These are phyloP conservation scores for Trichoderma parareesei DNA, from an alignment of 495 filamentous ascomycete genomes.

Conservation along the genomic window DNA sequence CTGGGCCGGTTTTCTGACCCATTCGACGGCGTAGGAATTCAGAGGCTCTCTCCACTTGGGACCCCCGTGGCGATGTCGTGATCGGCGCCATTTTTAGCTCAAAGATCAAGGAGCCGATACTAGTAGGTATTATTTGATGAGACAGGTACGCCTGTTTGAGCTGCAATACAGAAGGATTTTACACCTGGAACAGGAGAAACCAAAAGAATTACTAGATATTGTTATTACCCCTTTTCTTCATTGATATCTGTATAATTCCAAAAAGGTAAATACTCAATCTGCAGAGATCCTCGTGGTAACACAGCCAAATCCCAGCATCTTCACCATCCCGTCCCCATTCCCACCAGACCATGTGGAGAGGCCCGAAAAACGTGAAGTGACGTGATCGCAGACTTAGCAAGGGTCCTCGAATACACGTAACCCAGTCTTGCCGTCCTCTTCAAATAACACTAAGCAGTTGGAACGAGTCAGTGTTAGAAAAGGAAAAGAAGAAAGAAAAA, in stretches of 20 bases:
- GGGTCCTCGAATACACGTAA: background rate
- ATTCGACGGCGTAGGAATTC: background rate
- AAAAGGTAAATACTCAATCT: too few species aligned
- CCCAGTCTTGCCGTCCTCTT: background rate
- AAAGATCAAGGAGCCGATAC: background rate
- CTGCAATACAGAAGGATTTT: background rate
- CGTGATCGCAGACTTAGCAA: background rate
- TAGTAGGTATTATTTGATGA: background rate
- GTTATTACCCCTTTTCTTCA: too few species aligned
- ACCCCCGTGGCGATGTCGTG: conserved; percentile 5
- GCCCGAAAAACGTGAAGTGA: conserved; percentile 7
- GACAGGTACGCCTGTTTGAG: background rate
- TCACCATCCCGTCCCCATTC: background rate
- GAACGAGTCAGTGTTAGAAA: background rate
- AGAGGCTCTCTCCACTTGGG: background rate
- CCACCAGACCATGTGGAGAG: background rate
- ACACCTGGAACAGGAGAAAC: background rate
- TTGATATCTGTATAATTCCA: too few species aligned
- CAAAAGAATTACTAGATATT: too few species aligned
- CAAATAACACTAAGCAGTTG: background rate
- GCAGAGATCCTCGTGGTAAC: too few species aligned
- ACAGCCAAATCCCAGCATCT: background rate
- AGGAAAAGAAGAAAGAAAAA: background rate
- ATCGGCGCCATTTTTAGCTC: conserved; percentile 9
- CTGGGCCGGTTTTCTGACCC: background rate